These are phyloP conservation scores for Actinidia chinensis DNA, from an alignment of 179 eudicot genomes.

Conservation along the genomic window DNA sequence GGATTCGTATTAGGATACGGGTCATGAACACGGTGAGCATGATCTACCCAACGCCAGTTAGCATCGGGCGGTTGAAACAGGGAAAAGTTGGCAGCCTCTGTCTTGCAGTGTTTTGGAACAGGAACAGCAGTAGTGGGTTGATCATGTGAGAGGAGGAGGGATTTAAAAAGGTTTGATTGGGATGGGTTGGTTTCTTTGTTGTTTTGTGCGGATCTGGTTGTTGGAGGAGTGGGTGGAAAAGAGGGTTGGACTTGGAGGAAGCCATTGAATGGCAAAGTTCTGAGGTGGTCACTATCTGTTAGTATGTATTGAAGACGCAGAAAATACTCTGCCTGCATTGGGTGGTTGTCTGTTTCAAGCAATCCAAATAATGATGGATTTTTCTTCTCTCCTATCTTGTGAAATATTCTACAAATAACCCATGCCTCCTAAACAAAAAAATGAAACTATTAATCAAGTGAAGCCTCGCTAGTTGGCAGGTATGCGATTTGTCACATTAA, in stretches of 20 bases:
- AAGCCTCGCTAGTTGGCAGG: too few relatives aligned
- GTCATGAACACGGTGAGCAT: not conserved
- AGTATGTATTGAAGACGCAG: not conserved
- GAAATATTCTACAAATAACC: slow-evolving; percentile 69
- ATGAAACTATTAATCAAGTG: too few relatives aligned
- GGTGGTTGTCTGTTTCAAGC: slow-evolving; percentile 15
- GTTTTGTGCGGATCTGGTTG: not conserved
- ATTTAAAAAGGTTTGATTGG: slow-evolving; percentile 21
- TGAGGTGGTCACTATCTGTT: slow-evolving; percentile 18
- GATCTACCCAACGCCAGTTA: slow-evolving; percentile 19
- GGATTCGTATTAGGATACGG: slow-evolving; percentile 8
- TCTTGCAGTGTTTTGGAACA: slow-evolving; percentile 19
- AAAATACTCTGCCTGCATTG: not conserved
- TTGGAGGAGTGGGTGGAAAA: slow-evolving; percentile 6
- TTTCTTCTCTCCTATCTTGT: slow-evolving; percentile 55
- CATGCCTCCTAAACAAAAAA: too few relatives aligned
- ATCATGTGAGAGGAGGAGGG: slow-evolving; percentile 34
- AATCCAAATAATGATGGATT: slow-evolving; percentile 24
- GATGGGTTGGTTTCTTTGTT: slow-evolving; percentile 11
- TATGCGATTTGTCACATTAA: too few relatives aligned
- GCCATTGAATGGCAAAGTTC: slow-evolving; percentile 9
- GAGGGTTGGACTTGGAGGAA: slow-evolving; percentile 11
- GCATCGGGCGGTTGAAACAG: slow-evolving; percentile 12
- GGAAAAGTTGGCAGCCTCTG: slow-evolving; percentile 29
- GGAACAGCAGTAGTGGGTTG: slow-evolving; percentile 7